Percentiles rank a stretch among this genome's conserved stretches.
Evolutionary conservation across 2,329 filamentous ascomycete species (phyloP).

Genomic region (Curvularia sp.): DNA sequence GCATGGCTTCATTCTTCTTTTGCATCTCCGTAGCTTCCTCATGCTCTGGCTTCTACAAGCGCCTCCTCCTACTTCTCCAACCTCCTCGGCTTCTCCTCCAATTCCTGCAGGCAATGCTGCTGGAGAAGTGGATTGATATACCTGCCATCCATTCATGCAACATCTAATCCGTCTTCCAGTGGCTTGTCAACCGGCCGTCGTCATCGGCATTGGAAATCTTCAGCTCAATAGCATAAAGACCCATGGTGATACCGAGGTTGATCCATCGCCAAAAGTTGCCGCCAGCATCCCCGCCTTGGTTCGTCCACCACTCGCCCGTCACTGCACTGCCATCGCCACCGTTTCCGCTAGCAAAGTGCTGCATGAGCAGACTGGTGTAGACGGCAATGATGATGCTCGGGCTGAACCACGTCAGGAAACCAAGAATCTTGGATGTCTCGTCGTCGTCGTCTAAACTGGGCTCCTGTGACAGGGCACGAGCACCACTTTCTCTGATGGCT

Average conservation of each 20-base stretch:
- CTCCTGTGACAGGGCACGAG: slow-evolving; percentile 81
- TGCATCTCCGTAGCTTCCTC: not conserved
- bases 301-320: slow-evolving; percentile 77
- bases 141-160: not conserved
- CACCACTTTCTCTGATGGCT: slow-evolving; percentile 85
- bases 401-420: slow-evolving; percentile 90
- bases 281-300: slow-evolving; percentile 79
- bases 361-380: slow-evolving; percentile 92
- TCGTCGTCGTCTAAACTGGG: slow-evolving; percentile 86
- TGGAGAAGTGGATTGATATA: not conserved
- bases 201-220: slow-evolving; percentile 84
- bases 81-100: not conserved
- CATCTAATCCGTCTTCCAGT: slow-evolving; percentile 87
- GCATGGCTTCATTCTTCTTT: not conserved
- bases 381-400: slow-evolving; percentile 94
- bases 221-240: slow-evolving; percentile 86
- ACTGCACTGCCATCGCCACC: slow-evolving; percentile 58
- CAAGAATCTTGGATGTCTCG: slow-evolving; percentile 78
- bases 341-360: slow-evolving; percentile 79
- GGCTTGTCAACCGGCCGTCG: slow-evolving; percentile 73
- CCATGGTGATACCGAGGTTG: slow-evolving; percentile 88
- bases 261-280: slow-evolving; percentile 93
- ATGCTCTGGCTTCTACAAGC: not conserved
- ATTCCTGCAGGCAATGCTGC: not conserved
- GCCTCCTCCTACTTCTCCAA: not conserved